Percentiles rank a stretch among this genome's conserved stretches.
phyloP scores from a whole-genome alignment of 371 early-diverging fungal genomes.

The Smittium mucronatum region DNA sequence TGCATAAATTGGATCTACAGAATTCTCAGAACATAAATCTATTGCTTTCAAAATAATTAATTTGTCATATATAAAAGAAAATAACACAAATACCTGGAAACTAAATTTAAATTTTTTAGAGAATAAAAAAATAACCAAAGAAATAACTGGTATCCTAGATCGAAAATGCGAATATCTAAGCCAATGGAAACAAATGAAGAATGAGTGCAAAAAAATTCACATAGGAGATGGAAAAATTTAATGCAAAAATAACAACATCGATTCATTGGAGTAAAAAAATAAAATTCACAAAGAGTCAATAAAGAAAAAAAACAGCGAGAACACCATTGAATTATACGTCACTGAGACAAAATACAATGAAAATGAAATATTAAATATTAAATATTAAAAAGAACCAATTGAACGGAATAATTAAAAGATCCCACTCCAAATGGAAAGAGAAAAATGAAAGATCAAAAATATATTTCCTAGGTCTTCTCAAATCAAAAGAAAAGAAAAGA shows the following conservation, averaged over 20 bases:
- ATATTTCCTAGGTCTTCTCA: neutral
- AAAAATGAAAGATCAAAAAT: constrained; percentile 2
- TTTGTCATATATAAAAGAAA: neutral
- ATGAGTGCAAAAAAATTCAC: neutral
- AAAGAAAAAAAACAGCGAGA: neutral
- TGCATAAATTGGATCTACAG: neutral
- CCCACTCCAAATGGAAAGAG: too few species aligned
- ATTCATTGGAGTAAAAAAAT: neutral
- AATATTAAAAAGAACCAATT: too few species aligned
- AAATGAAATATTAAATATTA: too few species aligned
- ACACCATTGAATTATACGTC: neutral
- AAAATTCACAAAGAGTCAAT: neutral
- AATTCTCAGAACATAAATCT: constrained; percentile 3
- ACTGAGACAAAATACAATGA: neutral
- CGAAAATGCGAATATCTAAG: neutral
- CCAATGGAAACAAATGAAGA: neutral
- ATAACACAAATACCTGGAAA: neutral
- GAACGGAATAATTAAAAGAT: too few species aligned
- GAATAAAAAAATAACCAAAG: neutral
- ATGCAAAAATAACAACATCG: neutral
- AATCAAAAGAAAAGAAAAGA: constrained; percentile 7
- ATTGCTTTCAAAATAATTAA: neutral
- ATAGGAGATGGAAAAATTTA: neutral
- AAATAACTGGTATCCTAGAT: neutral
- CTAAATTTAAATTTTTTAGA: neutral